phyloP scores from a whole-genome alignment of 768 basidiomycete genomes.

The Boletus tomentosulus region DNA sequence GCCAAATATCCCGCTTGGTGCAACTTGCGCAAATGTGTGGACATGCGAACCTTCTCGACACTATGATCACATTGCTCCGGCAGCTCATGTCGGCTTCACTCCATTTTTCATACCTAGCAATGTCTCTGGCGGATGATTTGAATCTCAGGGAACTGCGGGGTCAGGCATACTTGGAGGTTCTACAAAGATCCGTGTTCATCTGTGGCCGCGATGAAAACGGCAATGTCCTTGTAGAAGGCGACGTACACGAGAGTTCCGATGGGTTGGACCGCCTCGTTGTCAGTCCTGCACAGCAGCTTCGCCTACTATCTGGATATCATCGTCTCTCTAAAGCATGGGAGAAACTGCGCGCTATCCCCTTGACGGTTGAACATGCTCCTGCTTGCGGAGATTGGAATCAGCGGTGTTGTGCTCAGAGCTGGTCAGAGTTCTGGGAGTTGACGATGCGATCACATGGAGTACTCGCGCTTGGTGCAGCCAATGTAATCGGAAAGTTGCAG shows the following conservation, averaged over 20 bases:
- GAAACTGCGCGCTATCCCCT: conserved; percentile 50
- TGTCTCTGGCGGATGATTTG: conserved; percentile 70
- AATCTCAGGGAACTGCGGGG: conserved; percentile 57
- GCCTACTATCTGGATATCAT: conserved; percentile 66
- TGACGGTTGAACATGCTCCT: conserved; percentile 60
- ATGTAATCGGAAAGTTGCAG: conserved; percentile 62
- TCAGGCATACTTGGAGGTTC: conserved; percentile 67
- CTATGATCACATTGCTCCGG: conserved; percentile 55
- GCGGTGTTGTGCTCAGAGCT: conserved; percentile 65
- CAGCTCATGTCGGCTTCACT: conserved; percentile 60
- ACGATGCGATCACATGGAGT: conserved; percentile 61
- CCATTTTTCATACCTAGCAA: conserved; percentile 67
- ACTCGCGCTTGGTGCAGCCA: conserved; percentile 54
- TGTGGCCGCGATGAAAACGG: conserved; percentile 11
- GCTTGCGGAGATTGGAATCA: conserved; percentile 70
- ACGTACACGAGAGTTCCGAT: conserved; percentile 31
- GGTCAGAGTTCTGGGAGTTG: conserved; percentile 79
- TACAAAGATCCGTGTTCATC: conserved; percentile 50
- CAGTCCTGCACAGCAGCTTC: conserved; percentile 55
- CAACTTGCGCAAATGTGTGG: conserved; percentile 64
- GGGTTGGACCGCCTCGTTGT: conserved; percentile 49
- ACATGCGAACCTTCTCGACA: conserved; percentile 55
- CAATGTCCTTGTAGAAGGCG: conserved; percentile 26
- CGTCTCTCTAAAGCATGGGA: conserved; percentile 68
- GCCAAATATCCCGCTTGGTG: conserved; percentile 56